phyloP scores from a whole-genome alignment of 2,329 filamentous ascomycete genomes.

The Apiospora kogelbergensis region DNA sequence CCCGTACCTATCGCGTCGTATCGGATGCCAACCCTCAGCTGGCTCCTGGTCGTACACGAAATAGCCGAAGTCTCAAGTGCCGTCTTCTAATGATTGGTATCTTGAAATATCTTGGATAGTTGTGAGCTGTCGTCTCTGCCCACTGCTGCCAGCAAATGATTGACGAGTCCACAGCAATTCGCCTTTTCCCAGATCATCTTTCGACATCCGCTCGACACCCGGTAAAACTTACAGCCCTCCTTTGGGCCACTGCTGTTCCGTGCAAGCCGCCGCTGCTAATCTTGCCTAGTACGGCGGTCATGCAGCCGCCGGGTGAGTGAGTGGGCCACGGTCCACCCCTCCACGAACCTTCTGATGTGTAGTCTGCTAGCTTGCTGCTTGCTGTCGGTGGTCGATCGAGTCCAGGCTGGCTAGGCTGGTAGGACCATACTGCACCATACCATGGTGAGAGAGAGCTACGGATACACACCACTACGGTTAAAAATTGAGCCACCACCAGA shows the following conservation, averaged over 20 bases:
- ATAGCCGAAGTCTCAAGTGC: conserved; percentile 2
- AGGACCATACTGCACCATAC: background rate
- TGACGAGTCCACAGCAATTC: too few species aligned
- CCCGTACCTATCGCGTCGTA: background rate
- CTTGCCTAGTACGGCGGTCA: background rate
- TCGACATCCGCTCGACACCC: background rate
- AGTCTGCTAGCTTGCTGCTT: background rate
- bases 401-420: background rate
- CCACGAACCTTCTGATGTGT: conserved; percentile 4
- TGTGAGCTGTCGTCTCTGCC: background rate
- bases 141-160: background rate
- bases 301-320: background rate
- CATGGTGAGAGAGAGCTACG: background rate
- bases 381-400: background rate
- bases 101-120: background rate
- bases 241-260: background rate
- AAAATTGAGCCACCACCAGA: background rate
- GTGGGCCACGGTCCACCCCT: conserved; percentile 4
- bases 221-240: background rate
- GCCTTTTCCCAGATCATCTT: too few species aligned
- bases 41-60: background rate
- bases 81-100: too few species aligned
- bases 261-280: conserved; percentile 6
- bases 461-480: background rate
- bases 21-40: background rate